Evolutionary conservation across 2,329 filamentous ascomycete species (phyloP).

Genomic region (Trichoderma koningii): DNA sequence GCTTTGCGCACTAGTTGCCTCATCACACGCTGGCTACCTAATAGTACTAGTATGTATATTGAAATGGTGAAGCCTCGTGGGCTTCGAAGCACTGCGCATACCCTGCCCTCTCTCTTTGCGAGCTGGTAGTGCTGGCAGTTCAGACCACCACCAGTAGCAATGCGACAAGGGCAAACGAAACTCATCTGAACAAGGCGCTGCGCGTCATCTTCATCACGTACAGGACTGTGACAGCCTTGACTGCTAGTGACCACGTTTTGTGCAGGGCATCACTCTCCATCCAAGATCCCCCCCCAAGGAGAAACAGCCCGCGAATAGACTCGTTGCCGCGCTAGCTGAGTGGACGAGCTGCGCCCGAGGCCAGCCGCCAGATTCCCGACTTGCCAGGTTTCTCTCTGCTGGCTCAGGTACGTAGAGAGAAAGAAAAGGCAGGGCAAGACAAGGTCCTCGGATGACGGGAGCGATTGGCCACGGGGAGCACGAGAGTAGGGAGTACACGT

Average conservation of each 20-base stretch:
- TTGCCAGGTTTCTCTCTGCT: background rate
- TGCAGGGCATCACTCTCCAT: too few relatives aligned
- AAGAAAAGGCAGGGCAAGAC: background rate
- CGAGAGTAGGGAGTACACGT: too few relatives aligned
- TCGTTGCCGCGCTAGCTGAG: background rate
- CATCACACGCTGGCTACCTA: background rate
- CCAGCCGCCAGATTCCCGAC: constrained; percentile 25
- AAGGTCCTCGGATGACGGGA: too few relatives aligned
- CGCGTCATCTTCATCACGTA: background rate
- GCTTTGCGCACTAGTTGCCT: background rate
- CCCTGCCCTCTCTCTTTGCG: too few relatives aligned
- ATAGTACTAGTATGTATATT: background rate
- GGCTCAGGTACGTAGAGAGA: background rate
- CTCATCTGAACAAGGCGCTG: background rate
- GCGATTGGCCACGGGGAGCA: too few relatives aligned
- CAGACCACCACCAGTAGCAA: background rate
- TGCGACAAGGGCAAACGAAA: too few relatives aligned
- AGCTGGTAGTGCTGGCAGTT: background rate
- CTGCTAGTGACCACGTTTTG: too few relatives aligned
- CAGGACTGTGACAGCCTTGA: background rate
- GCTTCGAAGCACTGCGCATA: constrained; percentile 8
- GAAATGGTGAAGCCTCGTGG: background rate
- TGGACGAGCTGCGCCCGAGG: constrained; percentile 1
- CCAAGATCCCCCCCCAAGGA: background rate
- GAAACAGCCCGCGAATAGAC: background rate